Evolutionary conservation across 352 stramenopile genomes (phyloP), one percentile per base, ranked within the genome.

Genomic region (Globisporangium middletonii): DNA sequence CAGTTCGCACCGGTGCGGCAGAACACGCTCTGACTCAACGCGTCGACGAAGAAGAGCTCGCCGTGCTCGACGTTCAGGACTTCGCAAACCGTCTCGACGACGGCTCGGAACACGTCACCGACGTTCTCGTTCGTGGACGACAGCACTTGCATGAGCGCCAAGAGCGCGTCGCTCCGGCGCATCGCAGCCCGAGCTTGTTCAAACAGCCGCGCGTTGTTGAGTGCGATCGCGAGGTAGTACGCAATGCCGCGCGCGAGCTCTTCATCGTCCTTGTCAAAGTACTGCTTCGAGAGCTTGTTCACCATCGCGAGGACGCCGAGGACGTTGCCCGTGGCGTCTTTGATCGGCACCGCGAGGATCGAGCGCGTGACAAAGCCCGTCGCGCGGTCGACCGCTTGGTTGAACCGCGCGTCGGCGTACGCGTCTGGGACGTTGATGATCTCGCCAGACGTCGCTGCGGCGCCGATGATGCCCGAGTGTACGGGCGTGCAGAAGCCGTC

Each of bases 271-370:
- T 78, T 67, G 55, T 92, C 77, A 48, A 92, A 92, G 59, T 83
- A 88, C 45, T 72, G 62, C 63, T 89, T 88, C 2, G 74, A 69
- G 12, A 77, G 59, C 50, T 88, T 89, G 63, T 88, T 80, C 43
- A 85, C 52, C 30, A 92, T 72, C 62, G 87, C 81, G 26, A 92
- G 50, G 26, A 86, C 77, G 47, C 77, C 81, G 2, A 92, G 69
- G 8, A 94, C 76, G 18, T 68, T 55, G n/a, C 75, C 78, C 3
- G 72, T 75, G 1, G 75, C 68, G 65, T 94, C 81, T 43, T 86
- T 86, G 26, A 97, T 88, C 0, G 89, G 88, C 19, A 96, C 73
- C 0, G 75, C 84, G 28, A 97, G 67, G 28, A 97, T 73, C 19
- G 72, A 82, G 28, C 78, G 79, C 8, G 83, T 94, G 16, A 76